phyloP scores from a whole-genome alignment of 1,284 basidiomycete genomes.

The Porodaedalea pini region DNA sequence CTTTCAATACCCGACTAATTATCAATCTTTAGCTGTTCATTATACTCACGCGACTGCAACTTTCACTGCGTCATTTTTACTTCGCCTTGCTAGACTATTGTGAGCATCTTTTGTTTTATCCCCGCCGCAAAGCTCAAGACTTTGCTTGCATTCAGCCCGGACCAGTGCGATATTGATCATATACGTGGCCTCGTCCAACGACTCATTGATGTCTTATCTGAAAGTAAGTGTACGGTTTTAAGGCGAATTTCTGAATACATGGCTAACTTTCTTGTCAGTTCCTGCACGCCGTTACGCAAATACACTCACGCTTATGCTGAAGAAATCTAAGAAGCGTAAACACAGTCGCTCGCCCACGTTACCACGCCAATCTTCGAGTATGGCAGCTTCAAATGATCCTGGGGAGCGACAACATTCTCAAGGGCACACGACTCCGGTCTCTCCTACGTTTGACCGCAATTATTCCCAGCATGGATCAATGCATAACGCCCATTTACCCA shows the following conservation, averaged over 20 bases:
- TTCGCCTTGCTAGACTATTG: constrained; percentile 84
- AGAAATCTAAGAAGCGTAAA: constrained; percentile 60
- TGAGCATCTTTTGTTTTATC: constrained; percentile 37
- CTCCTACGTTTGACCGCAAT: constrained; percentile 36
- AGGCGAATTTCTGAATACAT: constrained; percentile 10
- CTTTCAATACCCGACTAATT: constrained; percentile 18
- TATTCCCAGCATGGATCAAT: constrained; percentile 46
- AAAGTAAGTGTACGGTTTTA: constrained; percentile 47
- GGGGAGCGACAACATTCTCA: constrained; percentile 36
- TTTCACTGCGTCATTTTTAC: constrained; percentile 84
- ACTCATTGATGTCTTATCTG: constrained; percentile 68
- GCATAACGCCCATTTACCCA: constrained; percentile 32
- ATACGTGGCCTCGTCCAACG: constrained; percentile 78
- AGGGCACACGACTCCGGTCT: constrained; percentile 29
- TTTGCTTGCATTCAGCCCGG: constrained; percentile 51
- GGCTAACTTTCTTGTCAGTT: constrained; percentile 42
- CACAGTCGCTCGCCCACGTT: constrained; percentile 57
- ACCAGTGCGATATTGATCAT: constrained; percentile 74
- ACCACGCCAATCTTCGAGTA: constrained; percentile 32
- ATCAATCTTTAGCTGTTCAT: constrained; percentile 62
- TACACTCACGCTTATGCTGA: constrained; percentile 83
- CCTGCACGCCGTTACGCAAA: constrained; percentile 87
- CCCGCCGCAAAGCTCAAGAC: too few relatives aligned
- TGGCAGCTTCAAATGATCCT: constrained; percentile 12
- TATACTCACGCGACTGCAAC: constrained; percentile 91